A percentile compares a stretch with the other conserved stretches of the same genome.
Evolutionary conservation across 1,139 yeast genomes (phyloP).

Genomic region (Saccharomycopsis crataegensis): DNA sequence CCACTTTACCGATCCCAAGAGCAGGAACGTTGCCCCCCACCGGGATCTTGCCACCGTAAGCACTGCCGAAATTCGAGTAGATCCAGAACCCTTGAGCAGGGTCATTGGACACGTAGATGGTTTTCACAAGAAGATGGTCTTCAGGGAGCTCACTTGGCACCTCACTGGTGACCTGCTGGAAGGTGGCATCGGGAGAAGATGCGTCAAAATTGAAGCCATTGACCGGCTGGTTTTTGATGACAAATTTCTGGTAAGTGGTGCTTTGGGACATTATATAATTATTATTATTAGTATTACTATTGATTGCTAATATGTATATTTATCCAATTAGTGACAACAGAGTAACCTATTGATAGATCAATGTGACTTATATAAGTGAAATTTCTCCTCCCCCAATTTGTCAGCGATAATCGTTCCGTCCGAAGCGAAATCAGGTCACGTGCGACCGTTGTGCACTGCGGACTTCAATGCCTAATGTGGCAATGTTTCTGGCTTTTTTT

Average conservation of each 20-base stretch:
- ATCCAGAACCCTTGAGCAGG: constrained; percentile 66
- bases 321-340: too few relatives aligned
- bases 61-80: constrained; percentile 32
- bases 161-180: constrained; percentile 28
- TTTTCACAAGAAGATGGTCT: constrained; percentile 42
- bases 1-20: constrained; percentile 42
- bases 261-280: too few relatives aligned
- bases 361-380: too few relatives aligned
- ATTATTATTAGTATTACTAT: too few relatives aligned
- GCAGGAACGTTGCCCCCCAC: constrained; percentile 38
- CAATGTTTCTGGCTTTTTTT: too few relatives aligned
- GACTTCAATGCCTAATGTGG: too few relatives aligned
- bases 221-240: constrained; percentile 25
- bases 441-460: too few relatives aligned
- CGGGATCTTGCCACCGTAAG: constrained; percentile 41
- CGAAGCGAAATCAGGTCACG: too few relatives aligned
- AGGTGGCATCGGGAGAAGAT: constrained; percentile 31
- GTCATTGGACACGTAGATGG: constrained; percentile 50
- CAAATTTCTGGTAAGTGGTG: constrained; percentile 24
- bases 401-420: too few relatives aligned
- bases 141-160: constrained; percentile 31
- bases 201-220: constrained; percentile 26
- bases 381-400: too few relatives aligned
- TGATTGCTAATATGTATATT: too few relatives aligned
- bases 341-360: too few relatives aligned